Percentiles rank a stretch among this genome's conserved stretches.
phyloP scores from a whole-genome alignment of 1,139 yeast species.

The Taphrina deformans region DNA sequence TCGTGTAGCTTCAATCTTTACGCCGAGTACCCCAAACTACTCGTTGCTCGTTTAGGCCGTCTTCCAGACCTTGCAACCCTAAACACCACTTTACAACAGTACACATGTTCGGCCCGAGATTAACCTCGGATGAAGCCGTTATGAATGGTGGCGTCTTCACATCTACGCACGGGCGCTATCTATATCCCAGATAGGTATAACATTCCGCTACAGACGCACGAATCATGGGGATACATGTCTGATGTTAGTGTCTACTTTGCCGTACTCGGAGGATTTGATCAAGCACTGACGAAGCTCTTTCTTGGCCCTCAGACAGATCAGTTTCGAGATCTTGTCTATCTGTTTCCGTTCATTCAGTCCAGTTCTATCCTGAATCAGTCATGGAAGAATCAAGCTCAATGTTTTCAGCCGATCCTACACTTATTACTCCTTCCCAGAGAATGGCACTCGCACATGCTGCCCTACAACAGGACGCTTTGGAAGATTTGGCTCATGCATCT shows the following conservation, averaged over 20 bases:
- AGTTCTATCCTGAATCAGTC: background rate
- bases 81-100: too few species aligned
- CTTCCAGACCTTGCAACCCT: too few species aligned
- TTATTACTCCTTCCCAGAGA: constrained; percentile 16
- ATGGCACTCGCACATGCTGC: constrained; percentile 19
- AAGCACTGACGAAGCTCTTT: background rate
- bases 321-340: background rate
- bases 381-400: constrained; percentile 14
- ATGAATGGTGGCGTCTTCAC: too few species aligned
- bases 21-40: too few species aligned
- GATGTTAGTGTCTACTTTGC: background rate
- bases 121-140: too few species aligned
- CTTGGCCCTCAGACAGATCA: background rate
- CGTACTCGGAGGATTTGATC: background rate
- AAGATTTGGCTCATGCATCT: background rate
- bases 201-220: background rate
- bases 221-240: background rate
- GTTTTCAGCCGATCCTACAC: constrained; percentile 7
- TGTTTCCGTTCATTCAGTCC: too few species aligned
- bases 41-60: too few species aligned
- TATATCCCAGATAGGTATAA: background rate
- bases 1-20: too few species aligned
- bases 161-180: too few species aligned
- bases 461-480: background rate
- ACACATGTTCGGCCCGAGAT: too few species aligned